Evolutionary conservation across 73 alveolate genomes (phyloP).

Genomic region (Stentor roeselii): DNA sequence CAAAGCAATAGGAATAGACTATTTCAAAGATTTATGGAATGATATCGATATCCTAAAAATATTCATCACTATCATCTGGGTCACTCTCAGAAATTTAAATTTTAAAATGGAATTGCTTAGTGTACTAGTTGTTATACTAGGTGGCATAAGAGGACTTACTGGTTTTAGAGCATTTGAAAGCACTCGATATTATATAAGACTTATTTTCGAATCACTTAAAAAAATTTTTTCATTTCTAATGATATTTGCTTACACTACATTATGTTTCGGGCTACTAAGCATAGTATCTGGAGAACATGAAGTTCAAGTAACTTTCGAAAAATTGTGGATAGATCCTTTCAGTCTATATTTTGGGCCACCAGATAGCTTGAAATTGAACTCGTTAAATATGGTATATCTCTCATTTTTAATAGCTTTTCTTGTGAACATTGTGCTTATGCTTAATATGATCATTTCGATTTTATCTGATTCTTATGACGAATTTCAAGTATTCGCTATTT

Average conservation of each 20-base stretch:
- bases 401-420: not conserved
- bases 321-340: not conserved
- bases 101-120: not conserved
- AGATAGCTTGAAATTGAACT: not conserved
- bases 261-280: not conserved
- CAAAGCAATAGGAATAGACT: not conserved
- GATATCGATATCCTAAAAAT: not conserved
- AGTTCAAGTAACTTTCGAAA: not conserved
- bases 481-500: not conserved
- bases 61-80: not conserved
- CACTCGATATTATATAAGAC: not conserved
- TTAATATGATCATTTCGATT: constrained; percentile 18
- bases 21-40: constrained; percentile 9
- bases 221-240: not conserved
- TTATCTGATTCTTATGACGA: constrained; percentile 3
- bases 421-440: constrained; percentile 5
- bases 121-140: not conserved
- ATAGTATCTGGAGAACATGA: not conserved
- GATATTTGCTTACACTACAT: constrained; percentile 11
- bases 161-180: not conserved
- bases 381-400: not conserved
- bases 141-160: not conserved
- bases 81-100: not conserved
- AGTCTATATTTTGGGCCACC: not conserved
- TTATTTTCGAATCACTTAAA: constrained; percentile 10